Conservation (phyloP, 495 filamentous ascomycete genomes). For the Lentithecium fluviatile region DNA sequence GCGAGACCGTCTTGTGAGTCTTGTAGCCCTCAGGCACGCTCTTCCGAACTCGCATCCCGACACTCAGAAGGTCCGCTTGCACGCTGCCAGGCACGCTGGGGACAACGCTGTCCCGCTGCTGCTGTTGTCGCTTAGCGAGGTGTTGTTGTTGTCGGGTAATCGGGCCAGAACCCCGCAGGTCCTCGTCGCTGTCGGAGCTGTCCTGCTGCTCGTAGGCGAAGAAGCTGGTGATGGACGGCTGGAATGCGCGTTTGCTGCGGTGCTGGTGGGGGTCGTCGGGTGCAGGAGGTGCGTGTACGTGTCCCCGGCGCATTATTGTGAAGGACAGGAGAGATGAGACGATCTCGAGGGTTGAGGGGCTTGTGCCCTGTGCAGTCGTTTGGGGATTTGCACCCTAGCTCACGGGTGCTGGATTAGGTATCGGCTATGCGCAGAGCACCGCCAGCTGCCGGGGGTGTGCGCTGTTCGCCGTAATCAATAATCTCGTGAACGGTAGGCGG, state of each 20-base stretch:
- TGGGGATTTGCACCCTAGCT: too few relatives aligned
- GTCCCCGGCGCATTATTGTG: too few relatives aligned
- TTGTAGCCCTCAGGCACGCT: conserved; percentile 90
- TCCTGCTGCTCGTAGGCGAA: conserved; percentile 35
- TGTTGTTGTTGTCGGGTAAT: conserved; percentile 21
- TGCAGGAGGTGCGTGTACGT: too few relatives aligned
- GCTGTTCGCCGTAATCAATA: too few relatives aligned
- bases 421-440: too few relatives aligned
- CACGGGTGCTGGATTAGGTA: too few relatives aligned
- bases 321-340: too few relatives aligned
- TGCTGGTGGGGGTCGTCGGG: conserved; percentile 24
- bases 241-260: conserved; percentile 46
- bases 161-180: conserved; percentile 18
- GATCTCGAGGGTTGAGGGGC: too few relatives aligned
- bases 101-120: conserved; percentile 16
- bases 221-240: conserved; percentile 47
- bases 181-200: conserved; percentile 12
- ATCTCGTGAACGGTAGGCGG: too few relatives aligned
- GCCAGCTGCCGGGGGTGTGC: too few relatives aligned
- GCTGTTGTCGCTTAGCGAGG: conserved; percentile 12
- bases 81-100: conserved; percentile 58
- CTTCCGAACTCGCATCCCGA: conserved; percentile 93
- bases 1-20: conserved; percentile 51
- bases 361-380: too few relatives aligned
- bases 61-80: conserved; percentile 75